Conservation (phyloP, 192 early-diverging fungal genomes). For the Martensiomyces pterosporus region DNA sequence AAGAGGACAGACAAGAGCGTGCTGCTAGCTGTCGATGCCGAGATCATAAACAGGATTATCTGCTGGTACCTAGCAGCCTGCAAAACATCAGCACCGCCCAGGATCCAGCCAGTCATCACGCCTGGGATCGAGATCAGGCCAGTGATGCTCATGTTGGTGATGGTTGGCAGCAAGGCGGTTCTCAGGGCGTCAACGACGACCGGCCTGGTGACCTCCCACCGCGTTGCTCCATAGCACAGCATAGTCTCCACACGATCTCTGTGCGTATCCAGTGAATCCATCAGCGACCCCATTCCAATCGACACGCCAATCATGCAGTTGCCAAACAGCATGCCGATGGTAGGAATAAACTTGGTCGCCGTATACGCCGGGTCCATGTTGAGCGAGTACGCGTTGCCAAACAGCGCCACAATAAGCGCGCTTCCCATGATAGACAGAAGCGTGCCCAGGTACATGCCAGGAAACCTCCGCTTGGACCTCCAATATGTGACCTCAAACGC, state of each 20-base stretch:
- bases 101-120: constrained; percentile 83
- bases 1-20: constrained; percentile 49
- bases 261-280: constrained; percentile 58
- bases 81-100: constrained; percentile 75
- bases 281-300: constrained; percentile 57
- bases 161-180: constrained; percentile 71
- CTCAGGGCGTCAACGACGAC: constrained; percentile 69
- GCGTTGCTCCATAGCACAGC: constrained; percentile 70
- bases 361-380: constrained; percentile 64
- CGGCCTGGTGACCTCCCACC: constrained; percentile 77
- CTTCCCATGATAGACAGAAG: constrained; percentile 41
- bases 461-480: constrained; percentile 63
- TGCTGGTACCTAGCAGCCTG: constrained; percentile 80
- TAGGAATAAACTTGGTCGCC: constrained; percentile 80
- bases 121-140: constrained; percentile 86
- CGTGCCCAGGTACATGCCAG: constrained; percentile 64
- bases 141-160: constrained; percentile 77
- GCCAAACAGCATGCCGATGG: constrained; percentile 84
- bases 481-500: constrained; percentile 68
- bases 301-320: constrained; percentile 72
- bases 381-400: constrained; percentile 57
- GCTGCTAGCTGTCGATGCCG: constrained; percentile 65
- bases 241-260: constrained; percentile 53
- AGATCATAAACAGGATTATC: constrained; percentile 85
- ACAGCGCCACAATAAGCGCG: constrained; percentile 15